Evolutionary conservation across 2,329 filamentous ascomycete genomes (phyloP).

Genomic region (Xylaria sp.): DNA sequence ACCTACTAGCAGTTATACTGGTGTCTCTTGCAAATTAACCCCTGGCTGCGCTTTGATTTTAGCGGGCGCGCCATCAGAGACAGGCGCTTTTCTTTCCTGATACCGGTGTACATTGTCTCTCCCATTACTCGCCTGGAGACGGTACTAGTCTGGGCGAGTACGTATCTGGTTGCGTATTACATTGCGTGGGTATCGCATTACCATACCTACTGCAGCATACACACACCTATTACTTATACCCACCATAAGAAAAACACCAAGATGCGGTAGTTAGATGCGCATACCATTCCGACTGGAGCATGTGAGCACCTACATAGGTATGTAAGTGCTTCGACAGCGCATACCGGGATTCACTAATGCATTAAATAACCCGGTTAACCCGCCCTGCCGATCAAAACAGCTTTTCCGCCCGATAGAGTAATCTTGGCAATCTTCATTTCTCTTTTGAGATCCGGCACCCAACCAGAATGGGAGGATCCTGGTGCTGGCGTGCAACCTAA

Average conservation of each 20-base stretch:
- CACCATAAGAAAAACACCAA: neutral
- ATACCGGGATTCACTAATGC: neutral
- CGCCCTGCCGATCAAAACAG: slow-evolving; percentile 31
- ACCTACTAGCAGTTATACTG: too few species aligned
- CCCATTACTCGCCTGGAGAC: neutral
- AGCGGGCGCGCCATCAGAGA: neutral
- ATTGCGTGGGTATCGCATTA: neutral
- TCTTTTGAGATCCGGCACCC: neutral
- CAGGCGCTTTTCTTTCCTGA: neutral
- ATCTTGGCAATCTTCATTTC: slow-evolving; percentile 30
- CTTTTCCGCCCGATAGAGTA: slow-evolving; percentile 15
- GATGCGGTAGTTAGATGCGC: neutral
- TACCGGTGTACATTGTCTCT: neutral
- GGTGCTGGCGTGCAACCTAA: slow-evolving; percentile 1
- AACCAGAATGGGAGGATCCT: slow-evolving; percentile 10
- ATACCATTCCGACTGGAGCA: too few species aligned
- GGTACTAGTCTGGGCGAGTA: neutral
- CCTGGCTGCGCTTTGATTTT: neutral
- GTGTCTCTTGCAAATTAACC: neutral
- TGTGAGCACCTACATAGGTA: neutral
- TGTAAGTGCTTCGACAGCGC: neutral
- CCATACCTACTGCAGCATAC: neutral
- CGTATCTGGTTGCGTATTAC: neutral
- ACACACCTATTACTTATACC: neutral
- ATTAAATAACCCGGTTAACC: neutral